Conservation (phyloP, 805 yeast genomes). For the Maudiozyma saulgeensis region DNA sequence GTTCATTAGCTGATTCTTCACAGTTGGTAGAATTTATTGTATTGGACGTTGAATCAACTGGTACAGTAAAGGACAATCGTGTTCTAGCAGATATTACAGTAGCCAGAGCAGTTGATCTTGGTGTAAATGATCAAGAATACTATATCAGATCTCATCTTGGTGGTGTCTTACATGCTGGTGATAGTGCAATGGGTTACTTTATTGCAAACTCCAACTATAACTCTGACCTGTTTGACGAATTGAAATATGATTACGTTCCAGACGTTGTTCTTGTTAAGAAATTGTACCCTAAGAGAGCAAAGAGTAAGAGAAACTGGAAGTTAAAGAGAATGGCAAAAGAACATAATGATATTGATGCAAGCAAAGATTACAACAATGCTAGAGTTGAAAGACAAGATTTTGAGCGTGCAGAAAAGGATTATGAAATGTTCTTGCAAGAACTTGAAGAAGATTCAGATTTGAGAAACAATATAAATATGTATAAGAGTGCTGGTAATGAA, state of each 20-base stretch:
- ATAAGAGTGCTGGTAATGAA: constrained; percentile 35
- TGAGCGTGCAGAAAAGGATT: constrained; percentile 89
- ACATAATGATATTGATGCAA: constrained; percentile 77
- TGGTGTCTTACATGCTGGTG: constrained; percentile 92
- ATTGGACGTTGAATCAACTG: constrained; percentile 88
- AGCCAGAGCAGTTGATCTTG: constrained; percentile 86
- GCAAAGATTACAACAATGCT: constrained; percentile 42
- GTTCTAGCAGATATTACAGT: constrained; percentile 86
- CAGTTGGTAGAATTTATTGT: constrained; percentile 82
- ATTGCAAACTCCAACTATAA: constrained; percentile 80
- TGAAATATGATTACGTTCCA: constrained; percentile 56
- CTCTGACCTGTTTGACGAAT: constrained; percentile 72
- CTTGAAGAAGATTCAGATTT: constrained; percentile 94
- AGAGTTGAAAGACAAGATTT: constrained; percentile 80
- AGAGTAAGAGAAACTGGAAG: constrained; percentile 76
- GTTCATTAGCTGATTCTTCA: constrained; percentile 61
- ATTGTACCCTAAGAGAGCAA: constrained; percentile 64
- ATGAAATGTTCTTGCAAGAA: constrained; percentile 91
- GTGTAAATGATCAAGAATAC: constrained; percentile 72
- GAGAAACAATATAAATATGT: constrained; percentile 81
- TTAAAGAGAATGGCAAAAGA: constrained; percentile 96
- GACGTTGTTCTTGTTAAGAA: constrained; percentile 88
- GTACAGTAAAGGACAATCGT: constrained; percentile 61
- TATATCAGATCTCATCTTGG: constrained; percentile 89
- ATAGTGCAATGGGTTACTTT: constrained; percentile 89